Percentiles rank a stretch among this genome's conserved stretches.
Conservation (phyloP, 1,139 yeast species). For the Diutina ranongensis region DNA sequence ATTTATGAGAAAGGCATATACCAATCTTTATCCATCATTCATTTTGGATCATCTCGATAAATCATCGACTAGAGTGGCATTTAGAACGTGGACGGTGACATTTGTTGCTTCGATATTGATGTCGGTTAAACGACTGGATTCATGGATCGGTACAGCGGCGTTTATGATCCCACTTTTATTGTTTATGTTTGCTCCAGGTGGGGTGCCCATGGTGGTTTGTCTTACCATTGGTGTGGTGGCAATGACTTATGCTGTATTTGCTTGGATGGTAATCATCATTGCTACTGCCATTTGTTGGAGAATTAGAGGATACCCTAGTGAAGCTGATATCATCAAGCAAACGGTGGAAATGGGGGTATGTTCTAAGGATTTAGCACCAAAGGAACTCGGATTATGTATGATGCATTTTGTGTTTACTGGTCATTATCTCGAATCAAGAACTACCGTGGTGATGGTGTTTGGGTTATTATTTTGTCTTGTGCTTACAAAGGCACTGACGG, state of each 20-base stretch:
- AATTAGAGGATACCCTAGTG: conserved; percentile 18
- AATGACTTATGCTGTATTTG: conserved; percentile 13
- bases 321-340: conserved; percentile 11
- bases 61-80: neutral
- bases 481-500: neutral
- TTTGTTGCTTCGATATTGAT: neutral
- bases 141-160: neutral
- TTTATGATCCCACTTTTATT: neutral
- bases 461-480: conserved; percentile 17
- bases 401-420: conserved; percentile 18
- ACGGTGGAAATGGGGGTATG: conserved; percentile 21
- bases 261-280: conserved; percentile 18
- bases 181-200: neutral
- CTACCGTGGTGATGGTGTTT: conserved; percentile 18
- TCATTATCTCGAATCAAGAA: conserved; percentile 17
- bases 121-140: neutral
- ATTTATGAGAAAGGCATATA: neutral
- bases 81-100: neutral
- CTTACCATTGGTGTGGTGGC: neutral
- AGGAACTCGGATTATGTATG: conserved; percentile 13
- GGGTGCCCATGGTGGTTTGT: neutral
- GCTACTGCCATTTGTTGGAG: conserved; percentile 17
- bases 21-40: neutral
- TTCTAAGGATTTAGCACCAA: conserved; percentile 11
- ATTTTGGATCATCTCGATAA: neutral